Evolutionary conservation across 2,329 filamentous ascomycete genomes (phyloP), one percentile per base, ranked within the genome.

Genomic region (Pseudogymnoascus sp.): DNA sequence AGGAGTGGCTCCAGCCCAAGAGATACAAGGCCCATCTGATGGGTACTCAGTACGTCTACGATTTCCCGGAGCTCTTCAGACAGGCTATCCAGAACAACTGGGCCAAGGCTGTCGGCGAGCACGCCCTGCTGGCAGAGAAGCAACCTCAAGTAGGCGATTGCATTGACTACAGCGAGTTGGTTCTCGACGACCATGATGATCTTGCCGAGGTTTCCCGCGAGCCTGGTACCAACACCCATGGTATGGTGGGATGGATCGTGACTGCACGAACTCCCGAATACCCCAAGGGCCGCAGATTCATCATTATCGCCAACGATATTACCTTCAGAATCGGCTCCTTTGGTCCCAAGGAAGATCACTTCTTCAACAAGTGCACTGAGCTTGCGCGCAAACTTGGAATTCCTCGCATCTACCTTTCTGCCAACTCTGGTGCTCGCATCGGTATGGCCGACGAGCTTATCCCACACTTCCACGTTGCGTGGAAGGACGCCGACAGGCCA

Each of bases 361-460:
- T 96, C 85, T 99, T 99, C 86, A 84, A 95, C 83, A 97, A 97
- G 83, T 99, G 94, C 80, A 97, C 94, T 8, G 92, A 99, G 77
- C 83, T 97, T 68, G 94, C 94, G 66, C 88, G 92, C 71, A 93
- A 91, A 81, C 82, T 97, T 65, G 94, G 94, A 39, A 96, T 99
- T 71, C 94, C 94, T 23, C 90, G 94, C 69, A 93, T 99, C 74
- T 99, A 99, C 79, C 82, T 99, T 64, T 99, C 94, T 74, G 94
- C 94, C 74, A 99, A 99, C 83, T 99, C 94, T 64, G 94, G 94
- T 84, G 94, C 94, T 68, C 92, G 94, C 73, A 91, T 99, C 70
- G 94, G 94, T 72, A 88, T 99, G 76, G 94, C 94, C 65, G 92
- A 96, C 70, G 94, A 97, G 81, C 82, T 99, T 67, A 96, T 99